Evolutionary conservation across 495 filamentous ascomycete genomes (phyloP), one percentile per base, ranked within the genome.

Genomic region (Aspergillus wentii): DNA sequence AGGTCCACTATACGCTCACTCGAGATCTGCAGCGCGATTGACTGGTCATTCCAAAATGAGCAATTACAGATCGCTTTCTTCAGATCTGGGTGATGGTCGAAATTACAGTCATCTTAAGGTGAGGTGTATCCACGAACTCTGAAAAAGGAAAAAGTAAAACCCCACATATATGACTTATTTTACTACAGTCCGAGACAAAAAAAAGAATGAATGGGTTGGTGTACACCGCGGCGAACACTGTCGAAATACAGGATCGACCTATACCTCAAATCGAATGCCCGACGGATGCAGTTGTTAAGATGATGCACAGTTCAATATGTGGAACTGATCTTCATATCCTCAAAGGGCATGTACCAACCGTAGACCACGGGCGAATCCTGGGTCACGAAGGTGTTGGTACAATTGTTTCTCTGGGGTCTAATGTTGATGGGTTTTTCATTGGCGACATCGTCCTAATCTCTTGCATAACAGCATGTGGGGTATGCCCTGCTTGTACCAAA

Each of bases 361-460:
- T 87, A 30, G 62, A 74, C 38, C 77, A 79, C 41, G 85, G 87
- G 33, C 85, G 89, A 54, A 88, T 92, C 46, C 68, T 91, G 1
- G 86, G 87, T 30, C 85, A 94, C 56, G 85, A 91, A 43, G 88
- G 87, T 58, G 85, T 81, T 53, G 85, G 87, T 22, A 61, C 79
- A 17, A 78, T 90, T 10, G 80, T 86, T 17, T 61, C 72, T 17
- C 67, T 86, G n/a, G 87, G 86, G 1, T 44, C 72, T 0, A 71
- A 41, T 0, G 78, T 87, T 7, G 75, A 52, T 21, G 65, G 57
- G 6, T 59, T 81, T n/a, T 40, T 41, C 19, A 52, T 61, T 38
- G 56, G 68, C 29, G 56, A 74, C 17, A 43, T 28, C 8, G 65
- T 73, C 2, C 35, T 73, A 6, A 61, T 69, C 27, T 57, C 57